Evolutionary conservation across 139 green algal genomes (phyloP).

Genomic region (Chlamydomonas applanata): DNA sequence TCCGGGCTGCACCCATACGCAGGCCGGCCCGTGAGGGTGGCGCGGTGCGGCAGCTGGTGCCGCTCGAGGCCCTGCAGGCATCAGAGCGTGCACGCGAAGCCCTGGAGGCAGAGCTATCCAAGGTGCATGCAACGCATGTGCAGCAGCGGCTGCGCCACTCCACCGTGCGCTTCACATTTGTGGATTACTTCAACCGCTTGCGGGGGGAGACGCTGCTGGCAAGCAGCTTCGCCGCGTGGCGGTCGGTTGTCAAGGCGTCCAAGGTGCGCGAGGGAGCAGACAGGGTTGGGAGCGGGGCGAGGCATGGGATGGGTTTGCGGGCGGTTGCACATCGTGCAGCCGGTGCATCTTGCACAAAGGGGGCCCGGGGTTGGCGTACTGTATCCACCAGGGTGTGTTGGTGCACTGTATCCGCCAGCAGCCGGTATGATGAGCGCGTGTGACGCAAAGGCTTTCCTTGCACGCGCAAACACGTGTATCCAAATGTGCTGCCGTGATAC

Average conservation of each 20-base stretch:
- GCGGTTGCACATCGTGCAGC: no score
- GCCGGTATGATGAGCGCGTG: no score
- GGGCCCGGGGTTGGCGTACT: no score
- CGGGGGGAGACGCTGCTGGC: slow-evolving; percentile 1
- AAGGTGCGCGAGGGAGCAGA: neutral
- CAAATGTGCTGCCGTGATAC: no score
- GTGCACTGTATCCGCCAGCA: no score
- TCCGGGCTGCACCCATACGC: no score
- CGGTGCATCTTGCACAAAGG: no score
- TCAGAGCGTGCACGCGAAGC: slow-evolving; percentile 16
- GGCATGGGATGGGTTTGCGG: no score
- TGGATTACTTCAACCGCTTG: slow-evolving; percentile 23
- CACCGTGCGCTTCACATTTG: slow-evolving; percentile 21
- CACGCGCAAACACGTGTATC: no score
- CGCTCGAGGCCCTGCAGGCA: slow-evolving; percentile 36
- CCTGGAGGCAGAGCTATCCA: neutral
- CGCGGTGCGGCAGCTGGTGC: slow-evolving; percentile 21
- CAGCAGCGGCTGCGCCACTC: slow-evolving; percentile 25
- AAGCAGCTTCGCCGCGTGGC: neutral
- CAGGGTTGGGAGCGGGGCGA: neutral
- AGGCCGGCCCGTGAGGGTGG: neutral
- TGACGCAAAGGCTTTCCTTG: no score
- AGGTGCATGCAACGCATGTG: neutral
- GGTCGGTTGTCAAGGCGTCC: neutral
- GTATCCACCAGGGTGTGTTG: no score